Evolutionary conservation across 2,329 filamentous ascomycete species (phyloP).

Genomic region (Trichoderma citrinoviride): DNA sequence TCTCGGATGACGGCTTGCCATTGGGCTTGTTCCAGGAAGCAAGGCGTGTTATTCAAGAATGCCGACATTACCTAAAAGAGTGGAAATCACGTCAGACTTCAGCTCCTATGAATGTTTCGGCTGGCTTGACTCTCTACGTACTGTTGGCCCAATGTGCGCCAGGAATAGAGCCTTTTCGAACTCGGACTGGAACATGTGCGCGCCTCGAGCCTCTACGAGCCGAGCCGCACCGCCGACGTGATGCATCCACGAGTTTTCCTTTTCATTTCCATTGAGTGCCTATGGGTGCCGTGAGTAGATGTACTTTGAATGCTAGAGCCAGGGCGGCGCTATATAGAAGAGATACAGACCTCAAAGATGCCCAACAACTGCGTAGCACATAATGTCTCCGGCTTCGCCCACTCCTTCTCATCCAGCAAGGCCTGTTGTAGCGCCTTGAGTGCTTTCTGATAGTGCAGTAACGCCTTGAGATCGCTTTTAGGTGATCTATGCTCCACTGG

Average conservation of each 20-base stretch:
- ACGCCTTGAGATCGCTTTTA: neutral
- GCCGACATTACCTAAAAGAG: slow-evolving; percentile 1
- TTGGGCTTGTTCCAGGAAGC: slow-evolving; percentile 3
- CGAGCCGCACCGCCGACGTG: slow-evolving; percentile 7
- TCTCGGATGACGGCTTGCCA: slow-evolving; percentile 14
- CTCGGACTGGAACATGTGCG: slow-evolving; percentile 11
- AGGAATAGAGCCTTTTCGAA: slow-evolving; percentile 13
- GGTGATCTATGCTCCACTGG: slow-evolving; percentile 5
- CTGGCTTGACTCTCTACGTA: neutral
- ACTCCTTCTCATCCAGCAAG: slow-evolving; percentile 4
- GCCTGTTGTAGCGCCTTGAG: slow-evolving; percentile 6
- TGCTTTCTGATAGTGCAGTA: slow-evolving; percentile 13
- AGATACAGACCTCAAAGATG: neutral
- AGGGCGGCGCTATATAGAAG: no score
- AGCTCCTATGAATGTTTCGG: neutral
- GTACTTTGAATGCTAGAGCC: neutral
- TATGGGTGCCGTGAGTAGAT: neutral
- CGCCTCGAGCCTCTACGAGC: slow-evolving; percentile 13
- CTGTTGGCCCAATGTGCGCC: slow-evolving; percentile 13
- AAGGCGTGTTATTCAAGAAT: slow-evolving; percentile 4
- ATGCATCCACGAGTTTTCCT: slow-evolving; percentile 5
- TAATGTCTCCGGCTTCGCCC: slow-evolving; percentile 2
- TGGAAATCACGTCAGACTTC: neutral
- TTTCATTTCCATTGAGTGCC: slow-evolving; percentile 4
- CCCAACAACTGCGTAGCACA: slow-evolving; percentile 7